phyloP scores from a whole-genome alignment of 192 early-diverging fungal genomes.

The Coemansia sp. region DNA sequence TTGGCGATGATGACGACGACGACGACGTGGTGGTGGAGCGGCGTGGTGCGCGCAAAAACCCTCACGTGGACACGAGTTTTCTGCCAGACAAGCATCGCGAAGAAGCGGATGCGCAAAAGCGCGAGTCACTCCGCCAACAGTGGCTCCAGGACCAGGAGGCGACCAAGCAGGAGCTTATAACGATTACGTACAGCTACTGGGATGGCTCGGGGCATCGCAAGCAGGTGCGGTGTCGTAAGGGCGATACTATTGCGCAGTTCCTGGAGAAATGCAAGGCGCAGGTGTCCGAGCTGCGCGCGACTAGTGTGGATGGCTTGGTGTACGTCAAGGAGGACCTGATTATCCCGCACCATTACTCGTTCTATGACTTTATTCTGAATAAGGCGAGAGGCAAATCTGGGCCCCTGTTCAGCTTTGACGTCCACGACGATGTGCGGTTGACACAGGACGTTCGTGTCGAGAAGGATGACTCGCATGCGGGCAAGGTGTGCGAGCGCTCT shows the following conservation, averaged over 20 bases:
- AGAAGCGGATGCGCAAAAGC: conserved; percentile 67
- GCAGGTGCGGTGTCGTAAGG: conserved; percentile 77
- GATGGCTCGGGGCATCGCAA: conserved; percentile 95
- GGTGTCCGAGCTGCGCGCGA: conserved; percentile 77
- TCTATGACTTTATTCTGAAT: conserved; percentile 97
- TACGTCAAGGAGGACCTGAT: conserved; percentile 97
- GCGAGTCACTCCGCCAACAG: conserved; percentile 77
- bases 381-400: conserved; percentile 96
- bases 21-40: conserved; percentile 40
- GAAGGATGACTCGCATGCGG: conserved; percentile 95
- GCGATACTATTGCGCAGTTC: conserved; percentile 87
- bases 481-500: conserved; percentile 87
- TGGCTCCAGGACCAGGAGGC: conserved; percentile 85
- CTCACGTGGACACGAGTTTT: conserved; percentile 89
- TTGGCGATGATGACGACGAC: conserved; percentile 67
- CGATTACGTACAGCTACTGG: conserved; percentile 94
- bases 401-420: conserved; percentile 92
- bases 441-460: conserved; percentile 80
- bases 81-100: conserved; percentile 90
- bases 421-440: conserved; percentile 91
- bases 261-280: conserved; percentile 83
- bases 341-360: conserved; percentile 89
- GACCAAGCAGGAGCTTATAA: conserved; percentile 83
- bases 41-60: conserved; percentile 72
- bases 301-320: conserved; percentile 85